Evolutionary conservation across 768 basidiomycete genomes (phyloP).

Genomic region (Termitomyces sp.): DNA sequence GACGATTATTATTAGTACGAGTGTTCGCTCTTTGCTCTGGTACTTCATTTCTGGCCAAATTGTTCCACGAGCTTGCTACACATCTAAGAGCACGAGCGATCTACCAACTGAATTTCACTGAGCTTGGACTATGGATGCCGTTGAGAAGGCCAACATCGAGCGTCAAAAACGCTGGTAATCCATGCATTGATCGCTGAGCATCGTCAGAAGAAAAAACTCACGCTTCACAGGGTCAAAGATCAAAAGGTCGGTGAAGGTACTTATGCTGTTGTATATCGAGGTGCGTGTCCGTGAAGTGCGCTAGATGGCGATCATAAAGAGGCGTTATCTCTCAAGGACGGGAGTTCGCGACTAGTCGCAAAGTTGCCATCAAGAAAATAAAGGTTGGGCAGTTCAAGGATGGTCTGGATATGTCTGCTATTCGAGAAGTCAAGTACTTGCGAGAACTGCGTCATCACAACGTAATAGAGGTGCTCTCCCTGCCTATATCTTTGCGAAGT

Average conservation of each 20-base stretch:
- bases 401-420: slow-evolving; percentile 97
- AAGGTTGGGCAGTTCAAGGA: slow-evolving; percentile 97
- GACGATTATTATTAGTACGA: too few species aligned
- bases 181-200: slow-evolving; percentile 7
- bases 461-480: slow-evolving; percentile 74
- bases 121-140: slow-evolving; percentile 61
- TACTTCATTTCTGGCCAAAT: neutral
- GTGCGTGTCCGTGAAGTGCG: slow-evolving; percentile 31
- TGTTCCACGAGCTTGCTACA: too few species aligned
- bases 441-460: slow-evolving; percentile 93
- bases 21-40: too few species aligned
- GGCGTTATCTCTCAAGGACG: slow-evolving; percentile 45
- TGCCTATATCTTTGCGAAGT: neutral
- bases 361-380: slow-evolving; percentile 97
- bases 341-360: slow-evolving; percentile 70
- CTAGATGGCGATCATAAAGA: neutral
- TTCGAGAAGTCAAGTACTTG: slow-evolving; percentile 96
- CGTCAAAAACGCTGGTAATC: slow-evolving; percentile 65
- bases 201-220: neutral
- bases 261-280: slow-evolving; percentile 94
- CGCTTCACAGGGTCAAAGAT: slow-evolving; percentile 62
- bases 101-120: neutral
- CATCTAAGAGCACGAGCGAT: neutral
- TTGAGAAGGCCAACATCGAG: slow-evolving; percentile 73
- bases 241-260: slow-evolving; percentile 88